These are phyloP conservation scores for Phialophora macrospora DNA, from an alignment of 2,329 filamentous ascomycete genomes.

Conservation along the genomic window DNA sequence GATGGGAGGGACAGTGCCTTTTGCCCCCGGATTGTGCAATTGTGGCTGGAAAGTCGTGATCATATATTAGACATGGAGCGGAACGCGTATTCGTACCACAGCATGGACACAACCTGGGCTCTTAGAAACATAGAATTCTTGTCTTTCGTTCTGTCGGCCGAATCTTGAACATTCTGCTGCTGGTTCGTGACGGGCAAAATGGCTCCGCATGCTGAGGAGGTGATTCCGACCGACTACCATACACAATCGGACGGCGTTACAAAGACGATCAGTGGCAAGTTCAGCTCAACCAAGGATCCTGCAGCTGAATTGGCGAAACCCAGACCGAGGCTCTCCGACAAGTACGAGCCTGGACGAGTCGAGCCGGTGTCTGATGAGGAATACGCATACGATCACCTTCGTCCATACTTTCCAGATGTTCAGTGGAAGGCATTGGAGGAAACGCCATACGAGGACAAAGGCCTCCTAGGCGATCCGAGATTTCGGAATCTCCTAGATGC, in stretches of 20 bases:
- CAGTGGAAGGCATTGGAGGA: slow-evolving; percentile 58
- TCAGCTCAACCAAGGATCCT: background rate
- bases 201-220: slow-evolving; percentile 32
- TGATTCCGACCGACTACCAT: slow-evolving; percentile 11
- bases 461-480: slow-evolving; percentile 58
- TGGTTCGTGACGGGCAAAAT: background rate
- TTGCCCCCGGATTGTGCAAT: slow-evolving; percentile 23
- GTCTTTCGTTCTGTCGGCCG: background rate
- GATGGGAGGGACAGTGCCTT: background rate
- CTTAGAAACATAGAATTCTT: background rate
- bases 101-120: background rate
- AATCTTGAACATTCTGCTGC: background rate
- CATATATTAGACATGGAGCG: background rate
- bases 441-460: slow-evolving; percentile 59
- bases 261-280: background rate
- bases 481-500: slow-evolving; percentile 59
- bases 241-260: background rate
- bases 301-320: background rate
- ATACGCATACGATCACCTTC: slow-evolving; percentile 60
- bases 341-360: slow-evolving; percentile 57
- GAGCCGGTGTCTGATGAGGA: slow-evolving; percentile 52
- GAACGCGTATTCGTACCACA: background rate
- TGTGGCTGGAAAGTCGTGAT: slow-evolving; percentile 16
- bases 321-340: slow-evolving; percentile 11
- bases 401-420: slow-evolving; percentile 59